A percentile compares a stretch with the other conserved stretches of the same genome.
Evolutionary conservation across 768 basidiomycete species (phyloP).

Genomic region (Filobasidium floriforme): DNA sequence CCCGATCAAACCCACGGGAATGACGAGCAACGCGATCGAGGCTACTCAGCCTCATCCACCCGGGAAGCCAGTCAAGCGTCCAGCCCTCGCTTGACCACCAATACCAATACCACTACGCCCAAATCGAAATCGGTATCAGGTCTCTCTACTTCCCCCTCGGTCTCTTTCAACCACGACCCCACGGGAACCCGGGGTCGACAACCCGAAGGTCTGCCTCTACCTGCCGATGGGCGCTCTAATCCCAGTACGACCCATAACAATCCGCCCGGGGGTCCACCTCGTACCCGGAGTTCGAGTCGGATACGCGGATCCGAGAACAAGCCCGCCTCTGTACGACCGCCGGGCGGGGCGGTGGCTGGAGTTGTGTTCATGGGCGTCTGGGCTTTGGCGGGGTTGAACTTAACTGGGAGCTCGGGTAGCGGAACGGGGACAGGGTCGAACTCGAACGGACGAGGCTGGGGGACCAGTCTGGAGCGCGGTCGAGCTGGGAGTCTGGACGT

Average conservation of each 20-base stretch:
- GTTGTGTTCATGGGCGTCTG: conserved; percentile 77
- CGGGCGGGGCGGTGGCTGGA: conserved; percentile 53
- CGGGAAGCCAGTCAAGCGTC: background rate
- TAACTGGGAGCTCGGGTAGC: too few species aligned
- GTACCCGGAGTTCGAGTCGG: conserved; percentile 51
- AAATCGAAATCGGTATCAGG: too few species aligned
- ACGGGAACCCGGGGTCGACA: background rate
- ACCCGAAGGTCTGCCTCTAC: background rate
- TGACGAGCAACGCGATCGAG: background rate
- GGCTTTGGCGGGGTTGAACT: conserved; percentile 58
- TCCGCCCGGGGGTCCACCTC: too few species aligned
- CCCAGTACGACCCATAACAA: too few species aligned
- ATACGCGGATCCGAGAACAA: conserved; percentile 37
- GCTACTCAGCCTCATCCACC: background rate
- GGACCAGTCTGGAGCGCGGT: background rate
- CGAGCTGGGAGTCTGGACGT: background rate
- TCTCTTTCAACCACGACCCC: background rate
- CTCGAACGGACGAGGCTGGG: too few species aligned
- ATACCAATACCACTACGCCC: too few species aligned
- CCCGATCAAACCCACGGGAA: background rate
- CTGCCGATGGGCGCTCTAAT: too few species aligned
- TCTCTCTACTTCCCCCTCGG: too few species aligned
- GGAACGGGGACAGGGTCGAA: too few species aligned
- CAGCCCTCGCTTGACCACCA: too few species aligned
- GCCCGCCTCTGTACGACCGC: conserved; percentile 27